phyloP scores from a whole-genome alignment of 2,329 filamentous ascomycete species.

The Colletotrichum phormii region DNA sequence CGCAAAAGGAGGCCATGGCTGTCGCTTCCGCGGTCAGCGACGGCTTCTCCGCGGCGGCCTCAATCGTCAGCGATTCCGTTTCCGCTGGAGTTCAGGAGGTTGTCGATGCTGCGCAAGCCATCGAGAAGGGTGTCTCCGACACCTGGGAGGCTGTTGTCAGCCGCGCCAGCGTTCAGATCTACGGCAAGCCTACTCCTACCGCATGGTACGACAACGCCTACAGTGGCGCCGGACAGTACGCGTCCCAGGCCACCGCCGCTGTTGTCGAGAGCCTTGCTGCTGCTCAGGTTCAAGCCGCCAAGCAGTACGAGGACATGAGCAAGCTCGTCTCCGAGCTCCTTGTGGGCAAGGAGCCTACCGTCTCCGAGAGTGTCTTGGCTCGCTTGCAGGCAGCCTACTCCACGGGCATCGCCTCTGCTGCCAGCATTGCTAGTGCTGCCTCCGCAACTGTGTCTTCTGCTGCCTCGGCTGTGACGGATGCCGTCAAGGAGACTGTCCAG shows the following conservation, averaged over 20 bases:
- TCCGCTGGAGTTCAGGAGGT: slow-evolving; percentile 43
- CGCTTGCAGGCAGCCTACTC: slow-evolving; percentile 79
- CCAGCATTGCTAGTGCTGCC: slow-evolving; percentile 53
- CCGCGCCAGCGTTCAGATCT: slow-evolving; percentile 76
- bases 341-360: slow-evolving; percentile 81
- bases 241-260: slow-evolving; percentile 67
- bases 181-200: slow-evolving; percentile 73
- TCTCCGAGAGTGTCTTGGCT: slow-evolving; percentile 82
- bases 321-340: slow-evolving; percentile 82
- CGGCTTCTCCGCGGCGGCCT: slow-evolving; percentile 50
- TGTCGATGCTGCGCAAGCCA: slow-evolving; percentile 57
- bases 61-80: slow-evolving; percentile 52
- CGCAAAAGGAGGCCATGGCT: slow-evolving; percentile 64
- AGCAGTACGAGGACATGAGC: slow-evolving; percentile 77
- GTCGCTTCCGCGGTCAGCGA: slow-evolving; percentile 57
- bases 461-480: slow-evolving; percentile 49
- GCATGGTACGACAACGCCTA: slow-evolving; percentile 64
- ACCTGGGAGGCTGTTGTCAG: slow-evolving; percentile 61
- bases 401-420: slow-evolving; percentile 69
- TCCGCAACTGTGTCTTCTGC: slow-evolving; percentile 39
- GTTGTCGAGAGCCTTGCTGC: slow-evolving; percentile 59
- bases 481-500: slow-evolving; percentile 52
- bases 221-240: slow-evolving; percentile 65
- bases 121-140: slow-evolving; percentile 53
- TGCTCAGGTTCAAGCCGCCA: slow-evolving; percentile 68